Conservation (phyloP, 306 rosid species). For the Urtica urens region DNA sequence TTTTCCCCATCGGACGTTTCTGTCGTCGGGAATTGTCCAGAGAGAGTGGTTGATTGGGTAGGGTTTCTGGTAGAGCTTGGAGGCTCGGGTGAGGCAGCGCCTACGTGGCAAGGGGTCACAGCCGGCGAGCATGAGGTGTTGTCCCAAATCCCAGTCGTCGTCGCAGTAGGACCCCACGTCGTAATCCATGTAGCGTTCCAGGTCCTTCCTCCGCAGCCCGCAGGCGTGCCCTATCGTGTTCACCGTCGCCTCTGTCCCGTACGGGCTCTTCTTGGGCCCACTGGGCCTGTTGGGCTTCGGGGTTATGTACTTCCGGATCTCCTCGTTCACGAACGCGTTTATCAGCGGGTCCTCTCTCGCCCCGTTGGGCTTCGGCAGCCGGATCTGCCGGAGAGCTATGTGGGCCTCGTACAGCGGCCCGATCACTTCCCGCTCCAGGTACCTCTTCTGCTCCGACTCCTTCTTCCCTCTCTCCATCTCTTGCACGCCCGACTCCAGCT, state of each 20-base stretch:
- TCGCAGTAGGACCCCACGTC: slow-evolving; percentile 90
- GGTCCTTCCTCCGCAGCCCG: slow-evolving; percentile 49
- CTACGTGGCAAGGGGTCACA: slow-evolving; percentile 90
- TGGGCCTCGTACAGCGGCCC: slow-evolving; percentile 66
- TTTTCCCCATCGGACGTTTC: slow-evolving; percentile 84
- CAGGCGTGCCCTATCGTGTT: slow-evolving; percentile 92
- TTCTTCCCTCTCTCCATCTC: slow-evolving; percentile 50
- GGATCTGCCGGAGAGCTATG: slow-evolving; percentile 57
- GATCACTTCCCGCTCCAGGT: slow-evolving; percentile 57
- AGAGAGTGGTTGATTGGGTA: slow-evolving; percentile 66
- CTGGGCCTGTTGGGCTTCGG: slow-evolving; percentile 73
- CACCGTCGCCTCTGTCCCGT: slow-evolving; percentile 45
- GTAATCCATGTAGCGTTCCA: slow-evolving; percentile 78
- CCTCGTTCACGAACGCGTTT: slow-evolving; percentile 60
- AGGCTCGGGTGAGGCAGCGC: slow-evolving; percentile 79
- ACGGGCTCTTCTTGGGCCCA: slow-evolving; percentile 44
- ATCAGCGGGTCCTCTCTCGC: slow-evolving; percentile 67
- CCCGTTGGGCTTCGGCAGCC: slow-evolving; percentile 44
- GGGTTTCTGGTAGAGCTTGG: slow-evolving; percentile 63
- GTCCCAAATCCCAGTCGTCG: slow-evolving; percentile 86
- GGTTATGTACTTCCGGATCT: slow-evolving; percentile 77
- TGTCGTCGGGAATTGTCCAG: slow-evolving; percentile 59
- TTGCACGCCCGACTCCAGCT: slow-evolving; percentile 47
- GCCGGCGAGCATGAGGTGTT: slow-evolving; percentile 77
- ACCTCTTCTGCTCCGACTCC: slow-evolving; percentile 34